These are phyloP conservation scores for Ricinus communis DNA, from an alignment of 345 rosid genomes.

Conservation along the genomic window DNA sequence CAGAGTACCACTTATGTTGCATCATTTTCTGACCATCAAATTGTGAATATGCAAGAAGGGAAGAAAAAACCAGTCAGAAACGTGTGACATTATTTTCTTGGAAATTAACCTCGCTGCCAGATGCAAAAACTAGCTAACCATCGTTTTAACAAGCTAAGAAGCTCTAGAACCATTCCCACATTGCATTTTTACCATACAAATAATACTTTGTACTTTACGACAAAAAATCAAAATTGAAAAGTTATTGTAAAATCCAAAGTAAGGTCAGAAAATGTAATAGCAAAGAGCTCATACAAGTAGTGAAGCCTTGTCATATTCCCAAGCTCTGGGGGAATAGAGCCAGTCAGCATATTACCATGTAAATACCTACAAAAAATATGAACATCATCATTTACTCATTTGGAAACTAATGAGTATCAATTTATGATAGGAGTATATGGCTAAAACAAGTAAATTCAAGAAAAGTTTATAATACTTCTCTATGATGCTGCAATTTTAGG, in stretches of 20 bases:
- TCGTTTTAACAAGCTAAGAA: too few relatives aligned
- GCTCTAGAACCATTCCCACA: too few relatives aligned
- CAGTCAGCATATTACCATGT: constrained; percentile 77
- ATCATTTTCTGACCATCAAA: not conserved
- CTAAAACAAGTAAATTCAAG: not conserved
- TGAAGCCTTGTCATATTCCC: constrained; percentile 97
- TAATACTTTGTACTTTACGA: too few relatives aligned
- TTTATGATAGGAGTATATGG: not conserved
- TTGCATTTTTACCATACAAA: too few relatives aligned
- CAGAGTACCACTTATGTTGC: not conserved
- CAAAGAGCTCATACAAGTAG: constrained; percentile 59
- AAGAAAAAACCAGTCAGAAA: not conserved
- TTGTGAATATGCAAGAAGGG: not conserved
- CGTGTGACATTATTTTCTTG: not conserved
- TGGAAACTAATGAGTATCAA: not conserved
- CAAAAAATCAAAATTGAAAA: too few relatives aligned
- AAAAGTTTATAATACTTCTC: not conserved
- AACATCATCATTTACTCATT: not conserved
- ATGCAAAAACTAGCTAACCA: too few relatives aligned
- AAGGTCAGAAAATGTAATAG: not conserved
- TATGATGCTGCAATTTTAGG: not conserved
- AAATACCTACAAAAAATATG: constrained; percentile 60
- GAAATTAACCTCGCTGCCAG: not conserved
- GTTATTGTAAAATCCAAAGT: not conserved
- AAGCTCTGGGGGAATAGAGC: constrained; percentile 85